These are phyloP conservation scores for Capsicum pubescens DNA, from an alignment of 257 asterid species.

Conservation along the genomic window DNA sequence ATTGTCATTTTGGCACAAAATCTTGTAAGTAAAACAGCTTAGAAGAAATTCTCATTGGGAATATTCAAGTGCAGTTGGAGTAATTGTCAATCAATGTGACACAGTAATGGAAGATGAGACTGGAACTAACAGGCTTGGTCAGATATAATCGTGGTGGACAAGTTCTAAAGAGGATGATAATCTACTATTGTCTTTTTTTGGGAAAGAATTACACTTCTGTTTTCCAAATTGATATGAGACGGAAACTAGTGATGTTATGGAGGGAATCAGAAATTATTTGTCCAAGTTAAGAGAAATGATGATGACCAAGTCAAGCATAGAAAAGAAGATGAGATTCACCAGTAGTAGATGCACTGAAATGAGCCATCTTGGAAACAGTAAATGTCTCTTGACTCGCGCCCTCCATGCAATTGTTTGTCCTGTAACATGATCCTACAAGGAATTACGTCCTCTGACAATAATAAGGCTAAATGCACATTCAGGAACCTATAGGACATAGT, in stretches of 20 bases:
- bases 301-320: neutral
- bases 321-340: neutral
- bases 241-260: neutral
- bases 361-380: neutral
- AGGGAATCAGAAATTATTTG: neutral
- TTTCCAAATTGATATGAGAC: neutral
- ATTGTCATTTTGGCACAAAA: neutral
- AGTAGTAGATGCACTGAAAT: neutral
- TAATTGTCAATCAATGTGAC: neutral
- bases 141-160: conserved; percentile 10
- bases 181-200: neutral
- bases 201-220: neutral
- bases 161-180: conserved; percentile 12
- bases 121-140: conserved; percentile 1
- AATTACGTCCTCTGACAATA: neutral
- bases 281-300: conserved; percentile 3
- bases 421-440: conserved; percentile 14
- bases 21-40: neutral
- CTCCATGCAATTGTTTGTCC: neutral
- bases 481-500: neutral
- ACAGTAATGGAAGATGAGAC: neutral
- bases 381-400: neutral
- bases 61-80: neutral
- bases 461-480: neutral
- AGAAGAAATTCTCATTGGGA: neutral